Percentiles rank a stretch among this genome's conserved stretches.
Conservation (phyloP, 768 basidiomycete species). For the Mycena alexandri region DNA sequence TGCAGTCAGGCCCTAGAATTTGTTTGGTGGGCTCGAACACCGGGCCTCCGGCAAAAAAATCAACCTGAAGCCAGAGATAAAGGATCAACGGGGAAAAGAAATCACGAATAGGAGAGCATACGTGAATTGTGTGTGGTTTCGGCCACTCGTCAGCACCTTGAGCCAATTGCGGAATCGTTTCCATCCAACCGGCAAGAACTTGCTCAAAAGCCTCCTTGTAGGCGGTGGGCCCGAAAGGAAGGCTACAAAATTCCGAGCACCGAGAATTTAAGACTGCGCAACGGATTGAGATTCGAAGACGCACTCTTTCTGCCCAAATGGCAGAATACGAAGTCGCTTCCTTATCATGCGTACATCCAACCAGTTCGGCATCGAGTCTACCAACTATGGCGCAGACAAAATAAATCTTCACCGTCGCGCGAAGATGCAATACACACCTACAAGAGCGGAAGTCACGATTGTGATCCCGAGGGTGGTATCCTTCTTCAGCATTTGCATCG, state of each 20-base stretch:
- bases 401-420: no score
- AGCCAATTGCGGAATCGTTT: neutral
- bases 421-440: no score
- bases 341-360: slow-evolving; percentile 4
- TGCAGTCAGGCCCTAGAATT: slow-evolving; percentile 22
- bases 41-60: neutral
- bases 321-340: slow-evolving; percentile 18
- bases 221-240: slow-evolving; percentile 7
- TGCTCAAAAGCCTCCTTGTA: neutral
- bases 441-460: neutral
- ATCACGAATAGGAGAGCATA: neutral
- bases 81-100: neutral
- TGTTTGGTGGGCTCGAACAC: slow-evolving; percentile 8
- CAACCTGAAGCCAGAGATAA: neutral
- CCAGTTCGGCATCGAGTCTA: neutral
- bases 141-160: slow-evolving; percentile 15
- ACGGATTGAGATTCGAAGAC: neutral
- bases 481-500: slow-evolving; percentile 1
- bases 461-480: slow-evolving; percentile 13
- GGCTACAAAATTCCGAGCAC: no score
- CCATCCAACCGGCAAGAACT: slow-evolving; percentile 20
- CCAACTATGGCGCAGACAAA: no score
- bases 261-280: neutral
- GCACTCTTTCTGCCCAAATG: slow-evolving; percentile 23
- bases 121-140: slow-evolving; percentile 23